These are phyloP conservation scores for Pichia pseudocactophila DNA, from an alignment of 805 yeast species.

Conservation along the genomic window DNA sequence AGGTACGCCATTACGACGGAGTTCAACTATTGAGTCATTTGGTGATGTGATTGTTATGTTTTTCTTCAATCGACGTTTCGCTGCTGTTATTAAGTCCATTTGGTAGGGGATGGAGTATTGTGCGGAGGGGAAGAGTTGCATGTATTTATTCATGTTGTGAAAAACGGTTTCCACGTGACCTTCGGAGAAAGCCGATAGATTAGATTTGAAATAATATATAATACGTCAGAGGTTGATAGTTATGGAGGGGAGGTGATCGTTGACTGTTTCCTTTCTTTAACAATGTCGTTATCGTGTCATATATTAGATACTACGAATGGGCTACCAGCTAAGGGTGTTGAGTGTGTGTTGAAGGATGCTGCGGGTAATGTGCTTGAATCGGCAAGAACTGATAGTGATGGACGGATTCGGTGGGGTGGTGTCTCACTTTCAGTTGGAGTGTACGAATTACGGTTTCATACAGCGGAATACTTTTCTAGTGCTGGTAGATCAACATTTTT, in stretches of 20 bases:
- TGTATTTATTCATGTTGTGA: too few relatives aligned
- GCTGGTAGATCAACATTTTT: slow-evolving; percentile 51
- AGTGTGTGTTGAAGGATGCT: slow-evolving; percentile 42
- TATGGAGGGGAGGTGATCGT: too few relatives aligned
- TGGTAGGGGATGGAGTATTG: too few relatives aligned
- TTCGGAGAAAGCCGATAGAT: too few relatives aligned
- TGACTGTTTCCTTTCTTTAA: too few relatives aligned
- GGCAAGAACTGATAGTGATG: slow-evolving; percentile 70
- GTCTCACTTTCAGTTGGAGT: slow-evolving; percentile 44
- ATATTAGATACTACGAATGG: slow-evolving; percentile 80
- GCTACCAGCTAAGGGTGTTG: slow-evolving; percentile 70
- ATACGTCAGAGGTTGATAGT: too few relatives aligned
- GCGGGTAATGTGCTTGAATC: slow-evolving; percentile 44
- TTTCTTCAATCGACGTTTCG: not conserved
- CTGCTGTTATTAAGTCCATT: not conserved
- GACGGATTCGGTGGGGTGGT: slow-evolving; percentile 56
- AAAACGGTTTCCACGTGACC: too few relatives aligned
- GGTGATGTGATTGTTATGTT: not conserved
- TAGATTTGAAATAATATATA: too few relatives aligned
- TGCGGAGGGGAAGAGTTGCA: too few relatives aligned
- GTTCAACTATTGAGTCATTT: too few relatives aligned
- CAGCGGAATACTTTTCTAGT: slow-evolving; percentile 52
- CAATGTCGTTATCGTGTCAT: slow-evolving; percentile 46
- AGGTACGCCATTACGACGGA: not conserved
- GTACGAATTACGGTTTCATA: slow-evolving; percentile 70